These are phyloP conservation scores for Austroboletus niveus DNA, from an alignment of 1,284 basidiomycete genomes.

Conservation along the genomic window DNA sequence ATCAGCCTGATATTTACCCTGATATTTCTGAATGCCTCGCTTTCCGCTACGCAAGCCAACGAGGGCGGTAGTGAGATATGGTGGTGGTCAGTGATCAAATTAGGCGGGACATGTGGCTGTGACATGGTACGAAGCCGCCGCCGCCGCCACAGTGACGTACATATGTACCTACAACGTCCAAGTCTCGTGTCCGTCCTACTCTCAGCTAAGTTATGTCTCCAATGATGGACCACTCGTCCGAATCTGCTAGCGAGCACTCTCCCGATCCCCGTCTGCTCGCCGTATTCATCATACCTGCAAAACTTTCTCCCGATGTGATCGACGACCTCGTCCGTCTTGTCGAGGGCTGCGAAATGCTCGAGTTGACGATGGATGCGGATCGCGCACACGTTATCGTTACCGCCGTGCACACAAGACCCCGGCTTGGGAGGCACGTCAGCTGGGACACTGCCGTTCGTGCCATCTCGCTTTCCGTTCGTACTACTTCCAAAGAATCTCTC, in stretches of 20 bases:
- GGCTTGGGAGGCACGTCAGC: slow-evolving; percentile 65
- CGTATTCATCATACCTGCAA: slow-evolving; percentile 59
- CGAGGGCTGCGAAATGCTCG: slow-evolving; percentile 37
- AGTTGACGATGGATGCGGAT: slow-evolving; percentile 40
- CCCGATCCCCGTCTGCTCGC: slow-evolving; percentile 22
- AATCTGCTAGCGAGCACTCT: neutral
- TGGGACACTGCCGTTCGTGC: slow-evolving; percentile 61
- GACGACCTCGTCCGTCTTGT: slow-evolving; percentile 48
- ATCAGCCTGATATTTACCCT: neutral
- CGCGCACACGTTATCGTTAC: slow-evolving; percentile 68
- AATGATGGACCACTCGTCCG: slow-evolving; percentile 8
- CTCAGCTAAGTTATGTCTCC: slow-evolving; percentile 6
- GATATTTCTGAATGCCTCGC: neutral
- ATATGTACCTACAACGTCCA: neutral
- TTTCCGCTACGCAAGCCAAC: neutral
- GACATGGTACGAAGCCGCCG: no score
- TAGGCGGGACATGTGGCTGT: no score
- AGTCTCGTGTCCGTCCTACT: neutral
- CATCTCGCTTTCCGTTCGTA: neutral
- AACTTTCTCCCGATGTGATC: slow-evolving; percentile 44
- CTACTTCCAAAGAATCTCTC: slow-evolving; percentile 4
- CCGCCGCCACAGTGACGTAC: no score
- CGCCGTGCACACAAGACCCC: slow-evolving; percentile 57
- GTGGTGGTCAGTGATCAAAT: no score
- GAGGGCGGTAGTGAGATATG: no score